Evolutionary conservation across 1,284 basidiomycete genomes (phyloP).

Genomic region (Irpex sp.): DNA sequence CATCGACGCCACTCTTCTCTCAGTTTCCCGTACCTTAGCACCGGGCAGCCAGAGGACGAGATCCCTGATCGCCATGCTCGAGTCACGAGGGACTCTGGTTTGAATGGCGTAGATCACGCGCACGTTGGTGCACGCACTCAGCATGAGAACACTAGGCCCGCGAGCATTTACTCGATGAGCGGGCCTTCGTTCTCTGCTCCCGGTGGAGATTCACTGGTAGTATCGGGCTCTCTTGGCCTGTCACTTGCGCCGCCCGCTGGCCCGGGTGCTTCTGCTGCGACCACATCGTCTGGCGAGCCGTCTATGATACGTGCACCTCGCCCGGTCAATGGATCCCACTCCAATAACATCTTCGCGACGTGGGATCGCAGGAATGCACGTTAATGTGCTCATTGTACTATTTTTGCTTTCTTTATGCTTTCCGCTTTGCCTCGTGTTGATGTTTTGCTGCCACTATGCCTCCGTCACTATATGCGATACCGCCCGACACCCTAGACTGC

Average conservation of each 20-base stretch:
- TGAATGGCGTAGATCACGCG: neutral
- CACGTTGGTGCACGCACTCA: neutral
- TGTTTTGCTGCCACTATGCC: neutral
- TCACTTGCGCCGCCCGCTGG: constrained; percentile 5
- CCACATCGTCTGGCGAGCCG: constrained; percentile 13
- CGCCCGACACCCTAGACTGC: neutral
- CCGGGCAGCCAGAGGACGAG: neutral
- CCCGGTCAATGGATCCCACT: constrained; percentile 9
- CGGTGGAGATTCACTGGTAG: neutral
- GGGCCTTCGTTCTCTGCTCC: neutral
- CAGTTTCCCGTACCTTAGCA: neutral
- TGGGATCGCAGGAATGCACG: constrained; percentile 2
- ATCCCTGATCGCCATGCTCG: neutral
- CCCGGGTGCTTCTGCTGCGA: constrained; percentile 12
- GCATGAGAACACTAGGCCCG: neutral
- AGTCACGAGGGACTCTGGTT: neutral
- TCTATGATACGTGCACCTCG: constrained; percentile 16
- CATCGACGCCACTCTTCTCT: constrained; percentile 7
- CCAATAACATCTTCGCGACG: constrained; percentile 8
- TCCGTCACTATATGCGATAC: neutral
- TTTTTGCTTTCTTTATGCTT: neutral
- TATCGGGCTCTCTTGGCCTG: constrained; percentile 9
- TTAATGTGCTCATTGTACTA: neutral
- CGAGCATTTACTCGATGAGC: neutral
- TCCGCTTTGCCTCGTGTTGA: neutral